Base-by-base conservation (phyloP, 305 asterid species). In the Ajuga reptans region DNA sequence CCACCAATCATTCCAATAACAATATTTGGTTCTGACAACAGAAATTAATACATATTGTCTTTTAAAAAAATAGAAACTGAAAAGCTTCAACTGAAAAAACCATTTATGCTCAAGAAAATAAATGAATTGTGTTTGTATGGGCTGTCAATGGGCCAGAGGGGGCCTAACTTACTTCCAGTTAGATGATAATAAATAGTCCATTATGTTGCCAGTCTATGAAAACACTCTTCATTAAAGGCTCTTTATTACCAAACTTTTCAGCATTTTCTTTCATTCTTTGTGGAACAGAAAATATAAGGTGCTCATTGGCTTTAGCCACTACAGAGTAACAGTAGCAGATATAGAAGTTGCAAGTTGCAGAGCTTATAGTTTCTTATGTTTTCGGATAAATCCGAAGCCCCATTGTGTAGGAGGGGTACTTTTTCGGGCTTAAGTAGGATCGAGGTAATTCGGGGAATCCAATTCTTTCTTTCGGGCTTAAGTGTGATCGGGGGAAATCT, bases 111-210 rank as follows among this genome's bases (percentile, higher is more conserved):
- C 21, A 51, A 34, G 41, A 58, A 50, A 65, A 34, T 69, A 58
- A 74, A 73, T 72, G 75, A 15, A 18, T 11, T 56, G 61, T 6
- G 54, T 36, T 51, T 74, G 12, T 33, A 17, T 41, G 36, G 62
- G 11, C 64, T 66, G 68, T 62, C 66, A 55, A 75, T 54, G 83
- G 83, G 83, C 72, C 83, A 78, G 46, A 31, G 16, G 16, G 24
- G 53, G 64, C 64, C 69, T 75, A 71, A 71, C 61, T 6, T 71
- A 71, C 61, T 6, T 71, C 75, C 72, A 62, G 53, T 50, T 7
- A 36, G 63, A 51, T 33, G 53, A 42, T 52, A 51, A n/a, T 49
- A 15, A 8, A 24, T 5, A 54, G 15, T 6, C 43, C 57, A 51
- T 41, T 51, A 39, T 14, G 45, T 27, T 12, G 65, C 62, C 73